Base-by-base conservation (phyloP, 345 rosid genomes). In the Pelargonium nanum region DNA sequence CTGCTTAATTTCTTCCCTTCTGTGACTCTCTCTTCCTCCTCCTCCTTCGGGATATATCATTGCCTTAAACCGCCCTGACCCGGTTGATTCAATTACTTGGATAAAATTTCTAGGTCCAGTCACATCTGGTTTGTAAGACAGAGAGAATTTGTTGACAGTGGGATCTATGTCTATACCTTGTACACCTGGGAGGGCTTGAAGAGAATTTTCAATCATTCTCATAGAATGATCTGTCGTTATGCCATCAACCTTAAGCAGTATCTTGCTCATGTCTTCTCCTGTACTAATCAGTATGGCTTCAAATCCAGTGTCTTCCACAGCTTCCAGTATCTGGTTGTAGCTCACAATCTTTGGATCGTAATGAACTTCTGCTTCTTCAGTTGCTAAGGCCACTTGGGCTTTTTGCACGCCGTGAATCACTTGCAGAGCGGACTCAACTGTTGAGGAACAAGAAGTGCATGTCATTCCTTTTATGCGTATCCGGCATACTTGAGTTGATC, bases 101-200 rank as follows among this genome's bases (percentile, higher is more conserved):
- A 89, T 83, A 23, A 92, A 82, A 68, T 70, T 76, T 70, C 98
- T 83, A 0, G 96, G 96, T 60, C 95, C 96, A 0, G 95, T 89
- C 75, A 73, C 45, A 53, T 84, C 88, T 0, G 95, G 72, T 53
- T 82, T 85, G 68, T 92, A 92, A 22, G 96, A 80, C 4, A 92
- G 51, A 28, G 88, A 85, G 57, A 54, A 80, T 53, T 85, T 86
- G n/a, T 61, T 32, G 32, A 68, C 60, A 24, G 68, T 71, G 9
- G 68, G 58, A 40, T 57, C 65, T 6, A 22, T 55, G 22, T 72
- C 77, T 17, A 84, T 61, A 7, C 51, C 68, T 34, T 81, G 81
- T 53, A 92, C 91, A 5, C 98, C 96, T 0, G 95, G 96, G 58
- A 89, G 95, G n/a, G 93, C 95, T 58, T 66, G 83, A 68, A 92